phyloP scores from a whole-genome alignment of 371 early-diverging fungal genomes.

The Mucor velutinosus region DNA sequence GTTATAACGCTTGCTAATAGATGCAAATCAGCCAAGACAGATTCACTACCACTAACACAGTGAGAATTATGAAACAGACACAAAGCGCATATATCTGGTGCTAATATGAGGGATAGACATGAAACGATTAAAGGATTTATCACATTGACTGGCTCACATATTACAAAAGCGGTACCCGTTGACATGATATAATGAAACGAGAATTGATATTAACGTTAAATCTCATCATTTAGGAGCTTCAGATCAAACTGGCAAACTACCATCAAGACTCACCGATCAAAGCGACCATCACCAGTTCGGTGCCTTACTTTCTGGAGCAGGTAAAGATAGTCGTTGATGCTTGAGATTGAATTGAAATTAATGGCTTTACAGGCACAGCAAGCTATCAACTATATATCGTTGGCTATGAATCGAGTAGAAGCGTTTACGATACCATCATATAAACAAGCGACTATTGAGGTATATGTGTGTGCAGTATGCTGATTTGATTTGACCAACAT shows the following conservation, averaged over 20 bases:
- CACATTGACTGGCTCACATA: constrained; percentile 31
- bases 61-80: constrained; percentile 12
- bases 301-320: constrained; percentile 49
- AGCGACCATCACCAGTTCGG: constrained; percentile 22
- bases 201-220: background rate
- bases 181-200: background rate
- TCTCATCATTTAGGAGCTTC: constrained; percentile 31
- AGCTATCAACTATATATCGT: constrained; percentile 34
- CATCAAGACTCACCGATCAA: constrained; percentile 40
- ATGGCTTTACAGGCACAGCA: constrained; percentile 29
- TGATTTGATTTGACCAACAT: background rate
- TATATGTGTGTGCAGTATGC: constrained; percentile 2
- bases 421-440: constrained; percentile 16
- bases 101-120: constrained; percentile 24
- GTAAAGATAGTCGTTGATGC: constrained; percentile 7
- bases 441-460: constrained; percentile 36
- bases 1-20: background rate
- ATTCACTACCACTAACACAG: constrained; percentile 43
- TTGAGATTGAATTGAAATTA: background rate
- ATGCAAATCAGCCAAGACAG: constrained; percentile 27
- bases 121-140: constrained; percentile 48
- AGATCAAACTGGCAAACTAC: constrained; percentile 34
- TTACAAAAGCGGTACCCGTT: constrained; percentile 42
- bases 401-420: constrained; percentile 31
- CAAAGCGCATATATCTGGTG: background rate